phyloP scores from a whole-genome alignment of 2,329 filamentous ascomycete genomes.

The Stachybotrys elegans region DNA sequence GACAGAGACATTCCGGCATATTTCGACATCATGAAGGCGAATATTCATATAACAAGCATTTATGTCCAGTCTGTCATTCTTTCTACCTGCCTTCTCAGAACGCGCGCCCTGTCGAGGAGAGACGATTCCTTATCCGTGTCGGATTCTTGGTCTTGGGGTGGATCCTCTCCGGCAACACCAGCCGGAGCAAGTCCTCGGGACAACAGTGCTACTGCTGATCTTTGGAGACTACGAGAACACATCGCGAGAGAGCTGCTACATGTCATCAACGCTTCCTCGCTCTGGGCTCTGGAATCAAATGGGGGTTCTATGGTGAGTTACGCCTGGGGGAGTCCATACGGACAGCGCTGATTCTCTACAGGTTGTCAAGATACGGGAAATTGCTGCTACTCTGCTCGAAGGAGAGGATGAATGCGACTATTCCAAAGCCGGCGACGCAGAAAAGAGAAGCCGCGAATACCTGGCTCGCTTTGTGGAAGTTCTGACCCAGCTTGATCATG shows the following conservation, averaged over 20 bases:
- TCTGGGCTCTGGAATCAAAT: not conserved
- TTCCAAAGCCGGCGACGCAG: not conserved
- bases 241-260: not conserved
- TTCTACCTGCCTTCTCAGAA: not conserved
- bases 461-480: not conserved
- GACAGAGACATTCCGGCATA: not conserved
- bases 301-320: not conserved
- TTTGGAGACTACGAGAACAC: not conserved
- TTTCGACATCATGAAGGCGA: not conserved
- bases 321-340: not conserved
- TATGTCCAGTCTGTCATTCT: not conserved
- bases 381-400: not conserved
- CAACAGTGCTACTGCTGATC: not conserved
- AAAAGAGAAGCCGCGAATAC: not conserved
- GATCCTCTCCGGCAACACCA: not conserved
- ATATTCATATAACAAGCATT: not conserved
- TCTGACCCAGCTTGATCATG: not conserved
- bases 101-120: not conserved
- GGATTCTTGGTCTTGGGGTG: not conserved
- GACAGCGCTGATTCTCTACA: not conserved
- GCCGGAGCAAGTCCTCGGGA: not conserved
- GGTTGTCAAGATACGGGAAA: not conserved
- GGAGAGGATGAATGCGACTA: not conserved
- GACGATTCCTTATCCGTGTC: not conserved
- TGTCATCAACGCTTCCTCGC: not conserved